Evolutionary conservation across 805 yeast genomes (phyloP).

Genomic region (Cyberlindnera bimundalis): DNA sequence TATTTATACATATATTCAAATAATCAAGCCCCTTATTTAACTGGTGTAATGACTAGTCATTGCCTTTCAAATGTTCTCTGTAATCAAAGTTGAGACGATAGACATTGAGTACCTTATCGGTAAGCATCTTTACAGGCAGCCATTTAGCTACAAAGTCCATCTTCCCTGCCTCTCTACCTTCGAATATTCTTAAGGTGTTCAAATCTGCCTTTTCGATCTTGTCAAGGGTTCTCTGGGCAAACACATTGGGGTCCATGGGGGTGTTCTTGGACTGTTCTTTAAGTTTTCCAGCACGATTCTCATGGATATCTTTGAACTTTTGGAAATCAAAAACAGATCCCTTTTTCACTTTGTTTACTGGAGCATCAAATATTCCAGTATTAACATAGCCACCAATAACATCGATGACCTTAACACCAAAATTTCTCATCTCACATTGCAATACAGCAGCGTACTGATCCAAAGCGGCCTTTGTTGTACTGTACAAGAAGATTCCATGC

Average conservation of each 20-base stretch:
- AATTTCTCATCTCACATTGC: conserved; percentile 38
- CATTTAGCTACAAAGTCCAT: conserved; percentile 8
- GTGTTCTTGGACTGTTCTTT: conserved; percentile 1
- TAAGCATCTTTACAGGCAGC: conserved; percentile 11
- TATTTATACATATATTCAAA: neutral
- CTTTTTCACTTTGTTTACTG: conserved; percentile 9
- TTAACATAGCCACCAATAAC: conserved; percentile 42
- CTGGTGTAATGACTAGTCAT: too few species aligned
- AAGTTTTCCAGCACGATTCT: conserved; percentile 9
- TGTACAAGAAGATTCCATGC: conserved; percentile 36
- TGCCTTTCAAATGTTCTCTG: conserved; percentile 17
- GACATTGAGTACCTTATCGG: conserved; percentile 18
- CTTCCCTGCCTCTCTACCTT: conserved; percentile 20
- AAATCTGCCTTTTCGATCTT: conserved; percentile 28
- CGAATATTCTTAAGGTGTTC: conserved; percentile 21
- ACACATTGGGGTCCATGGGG: conserved; percentile 34
- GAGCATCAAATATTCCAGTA: conserved; percentile 30
- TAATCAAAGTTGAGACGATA: conserved; percentile 24
- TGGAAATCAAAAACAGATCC: conserved; percentile 23
- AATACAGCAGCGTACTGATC: conserved; percentile 37
- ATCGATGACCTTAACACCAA: conserved; percentile 39
- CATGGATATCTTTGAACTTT: conserved; percentile 18
- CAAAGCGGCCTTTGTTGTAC: conserved; percentile 42
- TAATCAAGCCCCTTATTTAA: too few species aligned
- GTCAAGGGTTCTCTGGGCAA: conserved; percentile 38